phyloP scores from a whole-genome alignment of 179 eudicot species.

The Silene coronaria region DNA sequence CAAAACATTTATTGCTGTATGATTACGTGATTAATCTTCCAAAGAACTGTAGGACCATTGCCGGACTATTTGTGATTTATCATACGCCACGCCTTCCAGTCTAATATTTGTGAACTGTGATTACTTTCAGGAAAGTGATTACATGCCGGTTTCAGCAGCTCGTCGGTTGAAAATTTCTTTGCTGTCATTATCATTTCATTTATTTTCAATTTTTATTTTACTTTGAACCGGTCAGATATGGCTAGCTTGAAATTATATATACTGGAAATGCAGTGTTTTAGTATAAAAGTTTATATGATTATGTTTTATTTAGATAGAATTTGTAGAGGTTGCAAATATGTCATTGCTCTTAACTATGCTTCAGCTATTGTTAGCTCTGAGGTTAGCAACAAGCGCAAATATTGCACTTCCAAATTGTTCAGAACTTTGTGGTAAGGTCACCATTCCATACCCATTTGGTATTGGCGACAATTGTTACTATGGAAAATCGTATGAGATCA shows the following conservation, averaged over 20 bases:
- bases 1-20: no score
- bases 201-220: neutral
- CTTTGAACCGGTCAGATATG: neutral
- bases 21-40: no score
- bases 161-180: neutral
- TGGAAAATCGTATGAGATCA: constrained; percentile 16
- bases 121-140: neutral
- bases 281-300: neutral
- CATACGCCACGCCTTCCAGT: neutral
- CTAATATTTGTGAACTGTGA: no score
- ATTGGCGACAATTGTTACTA: constrained; percentile 20
- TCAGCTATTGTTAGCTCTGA: constrained; percentile 12
- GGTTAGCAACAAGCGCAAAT: neutral
- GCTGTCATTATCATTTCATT: constrained; percentile 1
- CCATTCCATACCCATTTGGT: constrained; percentile 27
- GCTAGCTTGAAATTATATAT: neutral
- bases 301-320: neutral
- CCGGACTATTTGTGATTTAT: neutral
- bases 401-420: constrained; percentile 11
- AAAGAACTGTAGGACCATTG: neutral
- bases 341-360: constrained; percentile 11
- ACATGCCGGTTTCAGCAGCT: neutral
- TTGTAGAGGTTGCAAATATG: neutral
- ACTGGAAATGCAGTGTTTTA: neutral
- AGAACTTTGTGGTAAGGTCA: constrained; percentile 19